Percentiles rank a stretch among this genome's conserved stretches.
Conservation (phyloP, 345 rosid genomes). For the Capsella bursapastoris region DNA sequence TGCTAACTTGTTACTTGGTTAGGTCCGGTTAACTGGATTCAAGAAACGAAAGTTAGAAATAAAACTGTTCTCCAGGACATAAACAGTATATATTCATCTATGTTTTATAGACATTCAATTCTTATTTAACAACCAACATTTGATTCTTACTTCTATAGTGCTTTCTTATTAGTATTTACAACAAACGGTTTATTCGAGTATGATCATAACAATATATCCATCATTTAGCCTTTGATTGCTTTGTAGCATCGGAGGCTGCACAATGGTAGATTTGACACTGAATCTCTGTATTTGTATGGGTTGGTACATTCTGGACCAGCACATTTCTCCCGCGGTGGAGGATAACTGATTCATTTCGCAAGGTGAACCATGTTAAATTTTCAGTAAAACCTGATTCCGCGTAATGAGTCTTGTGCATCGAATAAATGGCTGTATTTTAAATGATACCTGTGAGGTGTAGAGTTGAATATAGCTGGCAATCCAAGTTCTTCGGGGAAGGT, state of each 20-base stretch:
- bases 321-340: slow-evolving; percentile 85
- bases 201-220: slow-evolving; percentile 7
- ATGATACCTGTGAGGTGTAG: slow-evolving; percentile 61
- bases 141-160: background rate
- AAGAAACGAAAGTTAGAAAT: too few relatives aligned
- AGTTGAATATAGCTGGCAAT: slow-evolving; percentile 68
- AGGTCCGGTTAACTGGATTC: too few relatives aligned
- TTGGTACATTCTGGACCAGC: slow-evolving; percentile 81
- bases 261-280: slow-evolving; percentile 82
- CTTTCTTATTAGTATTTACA: too few relatives aligned
- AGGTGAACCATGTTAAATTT: background rate
- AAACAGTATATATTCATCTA: too few relatives aligned
- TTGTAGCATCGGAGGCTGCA: slow-evolving; percentile 93
- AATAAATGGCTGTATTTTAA: background rate
- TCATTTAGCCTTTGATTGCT: slow-evolving; percentile 58
- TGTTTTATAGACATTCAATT: too few relatives aligned
- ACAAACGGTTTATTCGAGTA: too few relatives aligned
- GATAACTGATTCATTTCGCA: slow-evolving; percentile 63
- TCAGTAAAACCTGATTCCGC: background rate
- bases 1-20: too few relatives aligned
- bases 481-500: slow-evolving; percentile 84
- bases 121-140: slow-evolving; percentile 8
- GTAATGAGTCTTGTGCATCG: slow-evolving; percentile 9
- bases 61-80: too few relatives aligned
- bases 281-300: slow-evolving; percentile 84